phyloP scores from a whole-genome alignment of 495 filamentous ascomycete genomes.

The Jackrogersella multiformis region DNA sequence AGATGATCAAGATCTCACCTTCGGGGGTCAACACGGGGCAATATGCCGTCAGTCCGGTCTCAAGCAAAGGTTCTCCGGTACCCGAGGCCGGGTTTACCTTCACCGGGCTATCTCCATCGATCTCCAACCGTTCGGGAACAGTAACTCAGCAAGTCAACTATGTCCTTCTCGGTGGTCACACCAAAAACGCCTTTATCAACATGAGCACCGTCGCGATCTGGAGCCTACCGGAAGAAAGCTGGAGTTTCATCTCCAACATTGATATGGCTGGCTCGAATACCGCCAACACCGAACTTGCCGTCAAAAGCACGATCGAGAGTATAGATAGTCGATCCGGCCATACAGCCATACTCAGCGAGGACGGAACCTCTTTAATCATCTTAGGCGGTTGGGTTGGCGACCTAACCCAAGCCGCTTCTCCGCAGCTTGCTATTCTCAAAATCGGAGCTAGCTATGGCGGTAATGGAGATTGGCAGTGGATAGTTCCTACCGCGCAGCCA shows the following conservation, averaged over 20 bases:
- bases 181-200: constrained; percentile 83
- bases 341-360: constrained; percentile 77
- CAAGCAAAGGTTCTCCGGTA: constrained; percentile 63
- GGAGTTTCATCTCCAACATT: constrained; percentile 72
- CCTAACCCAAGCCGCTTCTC: constrained; percentile 73
- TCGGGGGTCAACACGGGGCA: constrained; percentile 34
- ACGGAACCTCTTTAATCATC: constrained; percentile 77
- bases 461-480: constrained; percentile 77
- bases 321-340: constrained; percentile 88
- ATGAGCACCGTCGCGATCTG: constrained; percentile 92
- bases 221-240: constrained; percentile 83
- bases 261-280: constrained; percentile 59
- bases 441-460: constrained; percentile 76
- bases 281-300: constrained; percentile 41
- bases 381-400: constrained; percentile 94
- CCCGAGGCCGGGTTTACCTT: constrained; percentile 88
- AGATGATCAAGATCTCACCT: constrained; percentile 70
- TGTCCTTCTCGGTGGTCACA: constrained; percentile 88
- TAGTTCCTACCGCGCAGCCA: constrained; percentile 64
- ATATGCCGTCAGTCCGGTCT: constrained; percentile 40
- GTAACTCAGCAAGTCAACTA: constrained; percentile 75
- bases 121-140: constrained; percentile 65
- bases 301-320: constrained; percentile 39
- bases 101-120: constrained; percentile 68
- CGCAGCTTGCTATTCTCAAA: constrained; percentile 79